Evolutionary conservation across 2,329 filamentous ascomycete genomes (phyloP), one percentile per base, ranked within the genome.

Genomic region (Colletotrichum plurivorum): DNA sequence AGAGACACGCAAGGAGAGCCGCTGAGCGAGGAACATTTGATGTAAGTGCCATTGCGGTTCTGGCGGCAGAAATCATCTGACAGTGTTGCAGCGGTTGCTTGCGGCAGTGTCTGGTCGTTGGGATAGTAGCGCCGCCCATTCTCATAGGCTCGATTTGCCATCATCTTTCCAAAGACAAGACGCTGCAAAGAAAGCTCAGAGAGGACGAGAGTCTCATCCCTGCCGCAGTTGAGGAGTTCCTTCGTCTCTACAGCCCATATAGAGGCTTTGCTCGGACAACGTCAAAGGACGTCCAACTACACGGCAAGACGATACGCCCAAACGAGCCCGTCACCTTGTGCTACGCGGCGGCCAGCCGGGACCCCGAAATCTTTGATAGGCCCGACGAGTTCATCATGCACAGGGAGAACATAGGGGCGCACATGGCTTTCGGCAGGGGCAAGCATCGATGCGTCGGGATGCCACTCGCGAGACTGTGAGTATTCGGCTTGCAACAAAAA

Each of bases 361-460:
- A 73, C 13, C 72, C 71, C 1, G 65, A 60, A 2, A 65, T 73
- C 0, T 74, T 73, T 61, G 69, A 71, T 13, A 58, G 64, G 7
- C 72, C 73, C 20, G 62, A 73, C 25, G 63, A 70, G 4, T 74
- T 73, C 20, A 49, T 73, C 15, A 12, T 74, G 10, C 46, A 73
- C 16, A 62, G 73, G 22, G 63, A 63, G 5, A 73, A 73, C 10
- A 59, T 73, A 18, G 51, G 67, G 5, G 60, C 67, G 43, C 73
- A 73, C 39, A 62, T 74, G 69, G 72, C 66, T 0, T 73, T 73
- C 22, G 72, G 73, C 20, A 49, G 73, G 16, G 73, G 72, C 5
- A 56, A 72, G n/a, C 72, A 74, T 45, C 61, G 72, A n/a, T 73
- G 73, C 53, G 73, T 66, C 2, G 73, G 73, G 6, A 73, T 73